Evolutionary conservation across 2,329 filamentous ascomycete genomes (phyloP).

Genomic region (Cyanodermella asteris): DNA sequence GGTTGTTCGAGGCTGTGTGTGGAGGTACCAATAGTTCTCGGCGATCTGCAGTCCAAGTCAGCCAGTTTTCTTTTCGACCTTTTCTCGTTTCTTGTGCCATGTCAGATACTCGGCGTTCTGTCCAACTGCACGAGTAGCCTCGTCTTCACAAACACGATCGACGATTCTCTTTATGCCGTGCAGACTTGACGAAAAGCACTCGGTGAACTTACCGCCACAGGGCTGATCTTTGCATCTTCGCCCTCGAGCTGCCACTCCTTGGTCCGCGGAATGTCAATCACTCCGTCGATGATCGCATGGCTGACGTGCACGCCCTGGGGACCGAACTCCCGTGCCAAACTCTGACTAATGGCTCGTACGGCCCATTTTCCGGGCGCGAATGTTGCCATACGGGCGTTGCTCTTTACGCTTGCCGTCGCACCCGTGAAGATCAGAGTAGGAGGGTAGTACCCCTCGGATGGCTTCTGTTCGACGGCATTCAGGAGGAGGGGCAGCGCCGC

Average conservation of each 20-base stretch:
- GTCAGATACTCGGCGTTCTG: no score
- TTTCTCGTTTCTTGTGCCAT: no score
- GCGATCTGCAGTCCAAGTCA: constrained; percentile 50
- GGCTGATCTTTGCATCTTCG: constrained; percentile 46
- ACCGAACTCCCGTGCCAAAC: constrained; percentile 61
- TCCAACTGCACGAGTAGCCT: no score
- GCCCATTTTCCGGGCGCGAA: constrained; percentile 72
- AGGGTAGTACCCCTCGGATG: constrained; percentile 31
- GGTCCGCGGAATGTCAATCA: constrained; percentile 59
- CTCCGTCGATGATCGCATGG: constrained; percentile 63
- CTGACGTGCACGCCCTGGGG: constrained; percentile 67
- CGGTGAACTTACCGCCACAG: constrained; percentile 51
- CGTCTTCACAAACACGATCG: no score
- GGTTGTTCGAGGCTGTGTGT: constrained; percentile 55
- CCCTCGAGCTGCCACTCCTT: constrained; percentile 35
- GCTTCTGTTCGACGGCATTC: constrained; percentile 33
- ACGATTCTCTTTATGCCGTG: background rate
- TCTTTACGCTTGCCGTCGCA: constrained; percentile 59
- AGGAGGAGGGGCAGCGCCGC: constrained; percentile 48
- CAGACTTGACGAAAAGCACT: constrained; percentile 1
- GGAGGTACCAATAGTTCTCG: constrained; percentile 65
- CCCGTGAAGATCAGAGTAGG: constrained; percentile 72
- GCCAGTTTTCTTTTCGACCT: constrained; percentile 5
- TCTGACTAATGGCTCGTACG: constrained; percentile 49
- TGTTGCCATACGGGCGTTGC: constrained; percentile 42